phyloP scores from a whole-genome alignment of 148 eudicot genomes.

The Euryodendron excelsum region DNA sequence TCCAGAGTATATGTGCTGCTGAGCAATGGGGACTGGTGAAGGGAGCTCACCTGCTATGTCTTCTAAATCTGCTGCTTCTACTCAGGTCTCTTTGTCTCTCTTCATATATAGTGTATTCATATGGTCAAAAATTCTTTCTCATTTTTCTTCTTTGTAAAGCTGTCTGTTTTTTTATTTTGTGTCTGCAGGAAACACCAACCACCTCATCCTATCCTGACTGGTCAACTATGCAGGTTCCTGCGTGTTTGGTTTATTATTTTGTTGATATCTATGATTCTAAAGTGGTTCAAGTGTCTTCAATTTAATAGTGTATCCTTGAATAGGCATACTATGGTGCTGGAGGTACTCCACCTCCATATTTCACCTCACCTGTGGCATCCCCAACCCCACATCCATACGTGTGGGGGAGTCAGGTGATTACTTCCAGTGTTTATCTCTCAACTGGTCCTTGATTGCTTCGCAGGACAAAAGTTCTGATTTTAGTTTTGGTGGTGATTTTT shows the following conservation, averaged over 20 bases:
- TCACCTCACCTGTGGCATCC: constrained; percentile 68
- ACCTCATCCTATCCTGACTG: constrained; percentile 66
- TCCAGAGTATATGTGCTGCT: constrained; percentile 3
- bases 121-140: background rate
- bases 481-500: constrained; percentile 11
- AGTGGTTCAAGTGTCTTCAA: background rate
- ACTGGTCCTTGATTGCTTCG: background rate
- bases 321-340: constrained; percentile 77
- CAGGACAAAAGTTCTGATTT: background rate
- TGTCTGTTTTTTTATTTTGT: constrained; percentile 1
- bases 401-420: constrained; percentile 75
- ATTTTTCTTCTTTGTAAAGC: background rate
- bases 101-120: background rate
- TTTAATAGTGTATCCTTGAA: constrained; percentile 1
- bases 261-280: background rate
- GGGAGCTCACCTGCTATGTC: constrained; percentile 60
- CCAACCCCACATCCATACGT: constrained; percentile 69
- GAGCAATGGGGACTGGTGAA: constrained; percentile 61
- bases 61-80: constrained; percentile 50
- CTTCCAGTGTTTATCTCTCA: background rate
- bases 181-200: constrained; percentile 56
- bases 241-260: background rate
- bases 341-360: constrained; percentile 56
- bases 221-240: constrained; percentile 71
- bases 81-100: constrained; percentile 44